Percentiles rank a stretch among this genome's conserved stretches.
Conservation (phyloP, 805 yeast genomes). For the Ogataea kodamae region DNA sequence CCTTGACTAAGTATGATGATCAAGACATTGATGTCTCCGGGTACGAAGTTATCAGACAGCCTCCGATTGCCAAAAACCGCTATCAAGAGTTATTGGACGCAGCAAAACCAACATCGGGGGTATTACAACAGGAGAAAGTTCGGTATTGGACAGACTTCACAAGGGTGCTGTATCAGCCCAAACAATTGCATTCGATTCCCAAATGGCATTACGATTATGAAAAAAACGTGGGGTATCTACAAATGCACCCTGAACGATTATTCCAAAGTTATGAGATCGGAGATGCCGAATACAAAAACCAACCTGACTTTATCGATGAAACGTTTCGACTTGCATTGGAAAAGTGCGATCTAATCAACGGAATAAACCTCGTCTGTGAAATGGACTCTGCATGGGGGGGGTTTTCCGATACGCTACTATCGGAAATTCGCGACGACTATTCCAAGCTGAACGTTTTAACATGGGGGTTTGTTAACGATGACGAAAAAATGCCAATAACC, state of each 20-base stretch:
- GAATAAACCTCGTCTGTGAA: constrained; percentile 68
- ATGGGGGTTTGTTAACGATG: constrained; percentile 38
- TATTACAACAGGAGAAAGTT: constrained; percentile 41
- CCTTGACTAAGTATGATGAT: constrained; percentile 55
- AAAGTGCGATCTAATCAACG: constrained; percentile 68
- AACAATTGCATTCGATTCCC: constrained; percentile 47
- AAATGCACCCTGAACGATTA: constrained; percentile 29
- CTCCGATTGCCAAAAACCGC: constrained; percentile 43
- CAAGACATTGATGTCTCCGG: constrained; percentile 21
- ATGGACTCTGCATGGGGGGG: constrained; percentile 86
- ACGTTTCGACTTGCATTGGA: constrained; percentile 64
- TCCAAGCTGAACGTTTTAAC: constrained; percentile 45
- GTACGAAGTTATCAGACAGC: constrained; percentile 24
- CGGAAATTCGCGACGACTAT: constrained; percentile 66
- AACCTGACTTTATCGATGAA: constrained; percentile 52
- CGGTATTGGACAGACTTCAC: constrained; percentile 80
- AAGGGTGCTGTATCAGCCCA: constrained; percentile 62
- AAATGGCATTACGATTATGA: constrained; percentile 57
- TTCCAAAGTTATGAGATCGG: constrained; percentile 58
- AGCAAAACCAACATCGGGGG: constrained; percentile 34
- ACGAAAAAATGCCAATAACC: constrained; percentile 6
- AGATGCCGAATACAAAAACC: constrained; percentile 48
- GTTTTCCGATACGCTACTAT: constrained; percentile 48
- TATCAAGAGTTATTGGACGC: constrained; percentile 65
- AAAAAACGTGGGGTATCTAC: constrained; percentile 22